These are phyloP conservation scores for Suillus bovinus DNA, from an alignment of 768 basidiomycete genomes.

Conservation along the genomic window DNA sequence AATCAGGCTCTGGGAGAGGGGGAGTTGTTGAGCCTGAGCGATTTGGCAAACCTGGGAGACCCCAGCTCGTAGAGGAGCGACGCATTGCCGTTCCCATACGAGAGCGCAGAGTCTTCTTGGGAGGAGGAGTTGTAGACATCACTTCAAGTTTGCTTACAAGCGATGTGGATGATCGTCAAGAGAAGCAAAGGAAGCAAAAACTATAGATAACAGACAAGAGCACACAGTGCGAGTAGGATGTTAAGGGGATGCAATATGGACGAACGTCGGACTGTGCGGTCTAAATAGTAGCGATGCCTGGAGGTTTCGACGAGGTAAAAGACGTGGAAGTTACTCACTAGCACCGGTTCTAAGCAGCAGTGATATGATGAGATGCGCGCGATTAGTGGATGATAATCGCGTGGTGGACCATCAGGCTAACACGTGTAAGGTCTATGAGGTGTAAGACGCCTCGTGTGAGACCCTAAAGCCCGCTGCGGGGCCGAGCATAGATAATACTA, in stretches of 20 bases:
- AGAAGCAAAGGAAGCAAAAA: slow-evolving; percentile 10
- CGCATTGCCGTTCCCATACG: slow-evolving; percentile 63
- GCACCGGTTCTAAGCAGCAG: slow-evolving; percentile 21
- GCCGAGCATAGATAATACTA: not conserved
- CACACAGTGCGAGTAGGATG: slow-evolving; percentile 12
- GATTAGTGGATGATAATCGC: slow-evolving; percentile 35
- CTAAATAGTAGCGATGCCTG: slow-evolving; percentile 36
- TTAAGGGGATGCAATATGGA: slow-evolving; percentile 22
- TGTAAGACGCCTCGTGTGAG: not conserved
- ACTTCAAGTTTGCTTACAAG: slow-evolving; percentile 18
- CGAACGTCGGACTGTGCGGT: slow-evolving; percentile 22
- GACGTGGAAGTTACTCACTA: slow-evolving; percentile 24
- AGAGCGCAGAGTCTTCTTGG: slow-evolving; percentile 48
- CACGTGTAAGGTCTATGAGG: slow-evolving; percentile 26
- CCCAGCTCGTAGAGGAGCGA: slow-evolving; percentile 58
- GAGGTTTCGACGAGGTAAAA: slow-evolving; percentile 36
- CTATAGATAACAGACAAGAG: slow-evolving; percentile 13
- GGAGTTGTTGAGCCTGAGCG: slow-evolving; percentile 27
- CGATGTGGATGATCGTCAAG: not conserved
- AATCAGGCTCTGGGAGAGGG: slow-evolving; percentile 30
- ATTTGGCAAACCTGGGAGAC: slow-evolving; percentile 37
- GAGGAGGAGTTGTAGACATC: slow-evolving; percentile 34
- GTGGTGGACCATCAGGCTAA: slow-evolving; percentile 31
- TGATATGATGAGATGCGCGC: slow-evolving; percentile 36
- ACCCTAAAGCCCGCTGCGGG: not conserved